These are phyloP conservation scores for Fusarium palustre DNA, from an alignment of 2,329 filamentous ascomycete genomes.

Conservation along the genomic window DNA sequence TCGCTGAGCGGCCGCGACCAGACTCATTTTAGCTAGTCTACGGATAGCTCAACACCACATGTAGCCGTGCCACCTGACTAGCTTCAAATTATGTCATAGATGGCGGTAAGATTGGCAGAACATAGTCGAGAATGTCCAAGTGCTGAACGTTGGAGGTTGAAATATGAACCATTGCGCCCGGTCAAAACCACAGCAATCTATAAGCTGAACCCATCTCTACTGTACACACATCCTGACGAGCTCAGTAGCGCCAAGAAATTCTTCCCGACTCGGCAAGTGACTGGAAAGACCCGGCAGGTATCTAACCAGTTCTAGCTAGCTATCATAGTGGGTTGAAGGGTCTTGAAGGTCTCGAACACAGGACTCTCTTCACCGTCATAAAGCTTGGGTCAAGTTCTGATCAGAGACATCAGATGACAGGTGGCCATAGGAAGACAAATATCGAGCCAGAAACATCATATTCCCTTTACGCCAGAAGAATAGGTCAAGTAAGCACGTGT, in stretches of 20 bases:
- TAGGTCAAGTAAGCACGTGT: background rate
- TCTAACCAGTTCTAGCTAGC: slow-evolving; percentile 9
- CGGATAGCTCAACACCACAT: slow-evolving; percentile 1
- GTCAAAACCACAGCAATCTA: background rate
- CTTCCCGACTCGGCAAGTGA: slow-evolving; percentile 9
- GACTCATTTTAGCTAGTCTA: background rate
- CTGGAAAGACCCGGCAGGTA: background rate
- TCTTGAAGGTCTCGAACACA: slow-evolving; percentile 11
- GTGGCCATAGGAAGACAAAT: slow-evolving; percentile 12
- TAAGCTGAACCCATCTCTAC: background rate
- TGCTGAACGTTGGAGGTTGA: background rate
- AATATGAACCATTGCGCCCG: background rate
- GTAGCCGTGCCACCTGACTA: background rate
- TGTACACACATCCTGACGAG: background rate
- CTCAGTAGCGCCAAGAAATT: slow-evolving; percentile 1
- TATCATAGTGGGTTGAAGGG: slow-evolving; percentile 5
- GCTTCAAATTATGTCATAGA: background rate
- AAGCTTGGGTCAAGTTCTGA: background rate
- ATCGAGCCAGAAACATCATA: background rate
- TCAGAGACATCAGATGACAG: slow-evolving; percentile 9
- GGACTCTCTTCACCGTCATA: slow-evolving; percentile 11
- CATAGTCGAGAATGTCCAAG: too few relatives aligned
- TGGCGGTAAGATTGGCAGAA: too few relatives aligned
- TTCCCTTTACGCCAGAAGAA: background rate
- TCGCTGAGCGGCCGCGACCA: background rate